A percentile compares a stretch with the other conserved stretches of the same genome.
phyloP scores from a whole-genome alignment of 345 rosid species.

The Barbarea vulgaris region DNA sequence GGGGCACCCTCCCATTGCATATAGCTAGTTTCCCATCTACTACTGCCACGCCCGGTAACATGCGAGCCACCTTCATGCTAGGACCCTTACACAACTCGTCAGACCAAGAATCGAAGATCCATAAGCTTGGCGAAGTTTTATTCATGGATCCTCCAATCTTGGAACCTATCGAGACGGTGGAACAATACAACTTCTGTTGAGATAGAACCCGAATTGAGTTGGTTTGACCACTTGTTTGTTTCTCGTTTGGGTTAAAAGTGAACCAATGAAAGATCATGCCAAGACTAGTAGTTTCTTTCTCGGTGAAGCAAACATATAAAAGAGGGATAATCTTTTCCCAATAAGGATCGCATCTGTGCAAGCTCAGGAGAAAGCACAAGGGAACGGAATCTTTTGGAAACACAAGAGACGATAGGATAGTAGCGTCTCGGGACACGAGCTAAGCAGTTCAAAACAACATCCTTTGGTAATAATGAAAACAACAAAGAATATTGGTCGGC shows the following conservation, averaged over 20 bases:
- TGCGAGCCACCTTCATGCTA: constrained; percentile 57
- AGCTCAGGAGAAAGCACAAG: constrained; percentile 57
- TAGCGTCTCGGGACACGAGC: constrained; percentile 58
- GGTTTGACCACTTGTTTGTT: too few species aligned
- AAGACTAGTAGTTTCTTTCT: neutral
- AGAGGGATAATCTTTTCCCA: constrained; percentile 43
- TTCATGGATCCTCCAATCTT: constrained; percentile 57
- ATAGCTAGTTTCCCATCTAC: constrained; percentile 52
- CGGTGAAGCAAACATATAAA: constrained; percentile 49
- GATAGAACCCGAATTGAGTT: constrained; percentile 49
- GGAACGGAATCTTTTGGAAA: constrained; percentile 56
- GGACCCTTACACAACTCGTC: constrained; percentile 54
- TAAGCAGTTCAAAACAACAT: constrained; percentile 58
- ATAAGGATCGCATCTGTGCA: constrained; percentile 53
- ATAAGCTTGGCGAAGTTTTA: constrained; percentile 46
- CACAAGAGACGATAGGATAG: constrained; percentile 53
- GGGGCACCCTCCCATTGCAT: constrained; percentile 66
- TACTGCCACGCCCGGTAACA: constrained; percentile 45
- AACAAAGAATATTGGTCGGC: neutral
- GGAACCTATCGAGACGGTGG: constrained; percentile 50
- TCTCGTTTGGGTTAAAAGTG: neutral
- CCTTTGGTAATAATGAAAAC: constrained; percentile 49
- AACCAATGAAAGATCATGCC: neutral
- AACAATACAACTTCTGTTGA: constrained; percentile 37
- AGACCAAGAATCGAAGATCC: constrained; percentile 61